Percentiles rank a stretch among this genome's conserved stretches.
Evolutionary conservation across 768 basidiomycete species (phyloP).

Genomic region (Lactarius deliciosus): DNA sequence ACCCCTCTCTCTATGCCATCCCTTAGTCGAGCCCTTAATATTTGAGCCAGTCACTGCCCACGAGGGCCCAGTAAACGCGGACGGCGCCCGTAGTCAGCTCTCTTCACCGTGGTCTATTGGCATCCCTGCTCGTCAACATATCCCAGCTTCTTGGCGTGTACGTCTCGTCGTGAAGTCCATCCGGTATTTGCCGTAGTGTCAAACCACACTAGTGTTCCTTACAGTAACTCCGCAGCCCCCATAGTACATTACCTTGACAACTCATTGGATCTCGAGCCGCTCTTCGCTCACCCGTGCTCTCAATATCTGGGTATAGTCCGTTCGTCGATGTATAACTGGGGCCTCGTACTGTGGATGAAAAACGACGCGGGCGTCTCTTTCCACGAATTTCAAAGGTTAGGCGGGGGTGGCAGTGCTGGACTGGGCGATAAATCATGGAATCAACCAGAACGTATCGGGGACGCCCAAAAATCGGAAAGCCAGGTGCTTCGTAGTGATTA

Average conservation of each 20-base stretch:
- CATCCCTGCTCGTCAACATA: not conserved
- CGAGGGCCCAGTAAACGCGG: slow-evolving; percentile 54
- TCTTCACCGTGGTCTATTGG: not conserved
- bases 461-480: slow-evolving; percentile 36
- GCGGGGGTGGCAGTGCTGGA: slow-evolving; percentile 45
- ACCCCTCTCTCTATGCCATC: slow-evolving; percentile 38
- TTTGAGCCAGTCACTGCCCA: slow-evolving; percentile 49
- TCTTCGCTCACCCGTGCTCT: slow-evolving; percentile 81
- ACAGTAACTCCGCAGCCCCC: slow-evolving; percentile 41
- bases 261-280: slow-evolving; percentile 46
- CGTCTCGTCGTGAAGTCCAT: slow-evolving; percentile 59
- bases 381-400: slow-evolving; percentile 65
- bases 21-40: slow-evolving; percentile 34
- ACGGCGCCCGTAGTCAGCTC: slow-evolving; percentile 59
- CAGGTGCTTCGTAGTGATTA: slow-evolving; percentile 23
- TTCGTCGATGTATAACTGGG: slow-evolving; percentile 60
- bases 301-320: slow-evolving; percentile 78
- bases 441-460: slow-evolving; percentile 56
- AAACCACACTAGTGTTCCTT: slow-evolving; percentile 46
- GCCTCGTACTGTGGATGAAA: slow-evolving; percentile 51
- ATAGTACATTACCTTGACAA: slow-evolving; percentile 43
- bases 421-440: slow-evolving; percentile 68
- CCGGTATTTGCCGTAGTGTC: slow-evolving; percentile 51
- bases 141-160: slow-evolving; percentile 54
- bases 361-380: slow-evolving; percentile 57